Conservation (phyloP, 148 eudicot species). For the Nepenthes mirabilis region DNA sequence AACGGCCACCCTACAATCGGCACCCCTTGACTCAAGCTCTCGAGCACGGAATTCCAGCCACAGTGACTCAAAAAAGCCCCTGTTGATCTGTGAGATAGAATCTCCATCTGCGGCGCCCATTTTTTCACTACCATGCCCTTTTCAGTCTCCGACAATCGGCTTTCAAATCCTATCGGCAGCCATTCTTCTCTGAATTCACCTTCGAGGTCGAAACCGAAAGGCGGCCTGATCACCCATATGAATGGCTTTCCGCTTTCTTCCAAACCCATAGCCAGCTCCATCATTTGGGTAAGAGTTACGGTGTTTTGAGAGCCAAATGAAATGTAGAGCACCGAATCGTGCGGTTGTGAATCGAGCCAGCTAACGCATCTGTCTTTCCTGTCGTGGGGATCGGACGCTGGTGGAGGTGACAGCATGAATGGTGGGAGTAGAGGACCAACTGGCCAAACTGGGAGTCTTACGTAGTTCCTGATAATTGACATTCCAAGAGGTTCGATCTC, state of each 20-base stretch:
- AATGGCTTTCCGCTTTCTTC: conserved; percentile 49
- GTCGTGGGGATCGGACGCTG: neutral
- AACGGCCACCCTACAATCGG: conserved; percentile 60
- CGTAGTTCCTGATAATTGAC: conserved; percentile 20
- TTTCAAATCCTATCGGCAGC: conserved; percentile 56
- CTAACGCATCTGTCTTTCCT: conserved; percentile 25
- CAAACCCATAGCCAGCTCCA: conserved; percentile 60
- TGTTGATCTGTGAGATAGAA: conserved; percentile 42
- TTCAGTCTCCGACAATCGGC: conserved; percentile 10
- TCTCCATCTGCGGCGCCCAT: conserved; percentile 71
- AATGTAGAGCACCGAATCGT: conserved; percentile 47
- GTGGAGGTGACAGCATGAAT: conserved; percentile 4
- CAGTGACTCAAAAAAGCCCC: conserved; percentile 52
- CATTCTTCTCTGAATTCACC: conserved; percentile 37
- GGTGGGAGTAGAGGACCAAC: conserved; percentile 51
- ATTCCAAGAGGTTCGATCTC: conserved; percentile 65
- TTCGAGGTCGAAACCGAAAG: conserved; percentile 36
- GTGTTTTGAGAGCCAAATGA: conserved; percentile 86
- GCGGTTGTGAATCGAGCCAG: conserved; percentile 34
- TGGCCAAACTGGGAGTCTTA: conserved; percentile 47
- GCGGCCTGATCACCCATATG: conserved; percentile 77
- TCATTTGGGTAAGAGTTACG: conserved; percentile 53
- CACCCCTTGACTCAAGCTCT: conserved; percentile 57
- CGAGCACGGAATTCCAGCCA: conserved; percentile 61
- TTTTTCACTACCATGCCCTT: conserved; percentile 29